Evolutionary conservation across 164 flowering plant genomes (phyloP).

Genomic region (Umbellularia californica): DNA sequence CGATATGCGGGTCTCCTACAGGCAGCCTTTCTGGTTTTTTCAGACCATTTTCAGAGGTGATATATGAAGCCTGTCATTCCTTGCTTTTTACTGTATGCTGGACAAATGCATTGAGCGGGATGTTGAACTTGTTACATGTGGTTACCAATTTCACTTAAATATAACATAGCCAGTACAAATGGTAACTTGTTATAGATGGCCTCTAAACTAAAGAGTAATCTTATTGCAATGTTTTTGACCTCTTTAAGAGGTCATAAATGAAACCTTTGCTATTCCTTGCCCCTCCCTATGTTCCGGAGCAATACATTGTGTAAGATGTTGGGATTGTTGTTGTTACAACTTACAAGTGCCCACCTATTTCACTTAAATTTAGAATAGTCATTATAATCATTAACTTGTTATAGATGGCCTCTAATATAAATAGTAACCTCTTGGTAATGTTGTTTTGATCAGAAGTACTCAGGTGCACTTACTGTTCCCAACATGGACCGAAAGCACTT

Average conservation of each 20-base stretch:
- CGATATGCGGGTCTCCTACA: constrained; percentile 55
- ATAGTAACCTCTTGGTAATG: background rate
- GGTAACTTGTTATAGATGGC: background rate
- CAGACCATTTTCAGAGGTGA: constrained; percentile 60
- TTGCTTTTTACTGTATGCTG: background rate
- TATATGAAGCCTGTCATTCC: constrained; percentile 1
- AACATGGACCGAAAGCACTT: constrained; percentile 40
- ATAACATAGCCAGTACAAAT: background rate
- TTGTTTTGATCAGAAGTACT: constrained; percentile 42
- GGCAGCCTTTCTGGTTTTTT: constrained; percentile 42
- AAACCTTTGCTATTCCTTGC: background rate
- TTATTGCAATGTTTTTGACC: background rate
- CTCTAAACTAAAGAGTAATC: background rate
- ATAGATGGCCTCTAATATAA: too few species aligned
- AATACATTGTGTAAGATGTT: background rate
- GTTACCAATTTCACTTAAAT: background rate
- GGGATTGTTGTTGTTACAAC: background rate
- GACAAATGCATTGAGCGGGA: background rate
- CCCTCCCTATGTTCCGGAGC: background rate
- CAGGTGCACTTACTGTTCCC: constrained; percentile 41
- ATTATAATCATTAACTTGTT: too few species aligned
- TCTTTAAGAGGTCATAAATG: background rate
- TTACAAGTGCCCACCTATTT: background rate
- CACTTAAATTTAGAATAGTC: background rate
- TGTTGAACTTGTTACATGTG: background rate